Base-by-base conservation (phyloP, 1,284 basidiomycete species). In the Moesziomyces aphidis region DNA sequence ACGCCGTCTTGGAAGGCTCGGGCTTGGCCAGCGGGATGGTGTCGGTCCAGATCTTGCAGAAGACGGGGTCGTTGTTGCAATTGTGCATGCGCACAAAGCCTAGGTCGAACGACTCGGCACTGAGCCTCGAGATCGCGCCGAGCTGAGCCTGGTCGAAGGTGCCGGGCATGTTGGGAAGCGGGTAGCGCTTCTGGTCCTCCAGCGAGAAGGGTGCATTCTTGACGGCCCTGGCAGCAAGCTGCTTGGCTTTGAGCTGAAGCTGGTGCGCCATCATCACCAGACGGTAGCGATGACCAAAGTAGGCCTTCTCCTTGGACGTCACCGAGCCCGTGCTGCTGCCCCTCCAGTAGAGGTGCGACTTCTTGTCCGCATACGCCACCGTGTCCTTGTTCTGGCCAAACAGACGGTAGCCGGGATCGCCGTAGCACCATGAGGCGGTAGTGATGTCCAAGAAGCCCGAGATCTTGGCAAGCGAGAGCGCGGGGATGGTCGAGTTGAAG, bases 381-480 rank as follows among this genome's bases (percentile, higher is more conserved):
- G 26, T 55, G 52, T 70, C 67, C 28, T 47, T 51, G 7, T 34
- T 31, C 11, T 26, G 3, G 28, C 45, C 46, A 19, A 22, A 43
- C 15, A 63, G 56, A 39, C 67, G 67, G n/a, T 70, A 70, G 22
- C 36, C 15, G 3, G 13, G 11, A 7, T 46, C 43, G n/a, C 45
- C 60, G 42, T 60, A 70, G 39, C 61, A 63, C 67, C 67, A 70
- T 2, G 67, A 70, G 3, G 67, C 56, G 15, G 55, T 63, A 31
- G 61, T 63, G 44, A 70, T 53, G 47, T 70, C 67, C n/a, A 55
- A 55, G 52, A 63, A 70, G 22, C 45, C 51, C 21, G 67, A 70
- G 4, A 60, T 49, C 34, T 54, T 53, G 31, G 61, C 34, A 0
- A 59, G 43, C 1, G 61, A 63, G 13, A 70, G 61, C 4, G 63